A percentile compares a stretch with the other conserved stretches of the same genome.
These are phyloP conservation scores for Microsporum audouinii DNA, from an alignment of 2,329 filamentous ascomycete genomes.

Conservation along the genomic window DNA sequence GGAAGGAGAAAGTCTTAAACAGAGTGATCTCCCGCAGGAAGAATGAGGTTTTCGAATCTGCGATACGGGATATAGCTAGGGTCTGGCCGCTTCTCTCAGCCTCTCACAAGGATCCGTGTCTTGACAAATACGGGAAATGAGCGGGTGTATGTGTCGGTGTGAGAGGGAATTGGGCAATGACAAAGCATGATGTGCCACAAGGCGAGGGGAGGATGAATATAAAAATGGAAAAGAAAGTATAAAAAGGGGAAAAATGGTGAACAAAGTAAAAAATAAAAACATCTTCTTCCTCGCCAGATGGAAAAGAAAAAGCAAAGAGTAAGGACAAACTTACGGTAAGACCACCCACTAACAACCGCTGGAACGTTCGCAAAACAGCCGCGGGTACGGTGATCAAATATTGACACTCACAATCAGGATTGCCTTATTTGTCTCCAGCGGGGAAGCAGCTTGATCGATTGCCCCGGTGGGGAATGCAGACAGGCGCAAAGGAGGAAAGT, in stretches of 20 bases:
- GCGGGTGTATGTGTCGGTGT: neutral
- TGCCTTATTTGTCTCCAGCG: neutral
- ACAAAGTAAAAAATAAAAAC: neutral
- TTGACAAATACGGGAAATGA: neutral
- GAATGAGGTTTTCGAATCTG: constrained; percentile 5
- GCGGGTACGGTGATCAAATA: neutral
- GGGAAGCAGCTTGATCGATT: neutral
- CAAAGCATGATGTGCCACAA: neutral
- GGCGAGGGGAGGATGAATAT: neutral
- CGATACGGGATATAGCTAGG: constrained; percentile 11
- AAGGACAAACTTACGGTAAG: neutral
- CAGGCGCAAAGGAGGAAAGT: neutral
- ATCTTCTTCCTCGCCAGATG: neutral
- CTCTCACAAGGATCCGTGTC: neutral
- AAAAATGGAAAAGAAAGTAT: neutral
- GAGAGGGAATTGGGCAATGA: neutral
- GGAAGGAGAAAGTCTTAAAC: neutral
- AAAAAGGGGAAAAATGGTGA: neutral
- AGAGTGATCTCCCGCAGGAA: neutral
- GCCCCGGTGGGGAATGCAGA: neutral
- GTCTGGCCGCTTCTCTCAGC: constrained; percentile 12
- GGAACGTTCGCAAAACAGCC: neutral
- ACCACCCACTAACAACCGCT: neutral
- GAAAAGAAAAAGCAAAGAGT: neutral
- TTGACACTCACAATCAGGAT: neutral